Evolutionary conservation across 257 asterid species (phyloP), one percentile per base, ranked within the genome.

Genomic region (Lithospermum erythrorhizon): DNA sequence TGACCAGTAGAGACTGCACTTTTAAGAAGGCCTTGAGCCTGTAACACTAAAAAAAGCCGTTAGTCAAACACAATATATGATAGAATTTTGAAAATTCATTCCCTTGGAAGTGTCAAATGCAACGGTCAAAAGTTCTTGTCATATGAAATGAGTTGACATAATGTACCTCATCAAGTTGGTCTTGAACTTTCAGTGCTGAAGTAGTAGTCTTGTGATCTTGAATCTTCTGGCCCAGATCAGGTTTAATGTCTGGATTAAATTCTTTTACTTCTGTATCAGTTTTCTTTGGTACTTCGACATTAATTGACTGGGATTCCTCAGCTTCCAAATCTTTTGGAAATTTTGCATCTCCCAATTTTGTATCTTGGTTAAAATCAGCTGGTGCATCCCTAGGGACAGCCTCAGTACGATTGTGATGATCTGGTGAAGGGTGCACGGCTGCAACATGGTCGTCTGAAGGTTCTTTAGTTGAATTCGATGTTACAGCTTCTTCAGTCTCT

Each of bases 21-120:
- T 75, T 85, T 82, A 68, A 93, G 96, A 68, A 93, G 77, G 66
- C 99, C 91, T 76, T 89, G 99, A 66, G 99, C 99, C 99, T 93
- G 89, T 41, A 63, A 58, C 76, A 76, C 62, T 56, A 81, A 69
- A 64, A 66, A 53, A 62, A 35, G 45, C 14, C 29, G 78, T 58
- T 70, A 75, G 62, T 64, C 52, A 70, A 64, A 52, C 51, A 65
- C 73, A 70, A 66, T 47, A 68, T 22, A 19, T 55, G 23, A 62
- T 14, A 37, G 18, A 61, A 61, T 41, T 48, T 24, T 52, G 63
- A 62, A 65, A 69, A 70, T 68, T 61, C 47, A 65, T 23, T 20
- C 58, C 25, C 58, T 68, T 32, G 32, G 47, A 68, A 41, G 68
- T 21, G 63, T 53, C 58, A 70, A 49, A 56, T 21, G 64, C 57